Percentiles rank a stretch among this genome's conserved stretches.
These are phyloP conservation scores for Zygosaccharomyces rouxii DNA, from an alignment of 805 yeast genomes.

Conservation along the genomic window DNA sequence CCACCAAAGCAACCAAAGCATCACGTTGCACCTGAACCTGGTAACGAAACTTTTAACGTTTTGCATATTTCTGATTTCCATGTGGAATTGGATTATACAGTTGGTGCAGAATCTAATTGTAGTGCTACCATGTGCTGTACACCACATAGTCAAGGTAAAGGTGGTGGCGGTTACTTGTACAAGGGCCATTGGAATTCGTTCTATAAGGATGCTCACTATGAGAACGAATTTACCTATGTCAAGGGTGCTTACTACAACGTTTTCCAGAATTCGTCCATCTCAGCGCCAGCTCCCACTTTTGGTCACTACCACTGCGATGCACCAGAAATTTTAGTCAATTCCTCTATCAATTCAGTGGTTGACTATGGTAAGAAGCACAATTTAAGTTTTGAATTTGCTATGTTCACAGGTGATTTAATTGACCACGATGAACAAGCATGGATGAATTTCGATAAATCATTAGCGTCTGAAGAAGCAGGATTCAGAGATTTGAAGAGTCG, in stretches of 20 bases:
- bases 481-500: slow-evolving; percentile 50
- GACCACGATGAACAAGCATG: slow-evolving; percentile 57
- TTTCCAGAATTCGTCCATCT: slow-evolving; percentile 30
- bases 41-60: slow-evolving; percentile 49
- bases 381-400: slow-evolving; percentile 50
- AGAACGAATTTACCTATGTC: slow-evolving; percentile 26
- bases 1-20: slow-evolving; percentile 41
- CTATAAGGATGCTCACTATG: slow-evolving; percentile 33
- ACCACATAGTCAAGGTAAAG: slow-evolving; percentile 42
- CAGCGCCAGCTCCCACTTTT: slow-evolving; percentile 54
- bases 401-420: slow-evolving; percentile 72
- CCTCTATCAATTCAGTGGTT: slow-evolving; percentile 45
- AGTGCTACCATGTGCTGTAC: slow-evolving; percentile 57
- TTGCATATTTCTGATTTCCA: slow-evolving; percentile 67
- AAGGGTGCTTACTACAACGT: slow-evolving; percentile 29
- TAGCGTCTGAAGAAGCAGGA: slow-evolving; percentile 48
- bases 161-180: slow-evolving; percentile 25
- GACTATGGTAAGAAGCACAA: slow-evolving; percentile 34
- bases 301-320: slow-evolving; percentile 65
- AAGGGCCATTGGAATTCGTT: slow-evolving; percentile 24
- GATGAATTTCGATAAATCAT: slow-evolving; percentile 45
- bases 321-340: slow-evolving; percentile 58
- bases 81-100: slow-evolving; percentile 48
- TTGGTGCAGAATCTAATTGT: slow-evolving; percentile 59
- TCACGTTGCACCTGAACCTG: slow-evolving; percentile 43